Percentiles rank a stretch among this genome's conserved stretches.
phyloP scores from a whole-genome alignment of 768 basidiomycete species.

The Rhizopogon sp. region DNA sequence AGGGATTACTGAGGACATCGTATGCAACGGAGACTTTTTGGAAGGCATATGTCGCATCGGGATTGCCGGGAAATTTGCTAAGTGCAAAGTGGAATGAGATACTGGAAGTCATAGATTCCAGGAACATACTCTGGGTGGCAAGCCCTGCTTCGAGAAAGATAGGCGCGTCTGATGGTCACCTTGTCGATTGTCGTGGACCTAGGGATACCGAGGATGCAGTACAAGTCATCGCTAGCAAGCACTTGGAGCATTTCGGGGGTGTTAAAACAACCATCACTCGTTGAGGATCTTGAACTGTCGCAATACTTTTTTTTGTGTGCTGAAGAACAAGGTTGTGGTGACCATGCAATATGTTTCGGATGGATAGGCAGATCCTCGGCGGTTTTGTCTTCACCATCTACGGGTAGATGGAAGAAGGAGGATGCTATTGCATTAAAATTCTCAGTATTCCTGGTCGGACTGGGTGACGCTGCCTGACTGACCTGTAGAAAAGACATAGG shows the following conservation, averaged over 20 bases:
- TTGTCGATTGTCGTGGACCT: slow-evolving; percentile 50
- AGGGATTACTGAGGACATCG: slow-evolving; percentile 70
- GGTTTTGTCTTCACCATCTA: slow-evolving; percentile 50
- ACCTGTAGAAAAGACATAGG: slow-evolving; percentile 19
- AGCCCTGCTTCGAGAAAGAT: slow-evolving; percentile 65
- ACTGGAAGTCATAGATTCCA: not conserved
- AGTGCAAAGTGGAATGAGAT: slow-evolving; percentile 6
- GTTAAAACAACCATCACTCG: slow-evolving; percentile 5
- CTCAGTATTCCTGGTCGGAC: not conserved
- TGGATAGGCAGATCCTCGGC: slow-evolving; percentile 28
- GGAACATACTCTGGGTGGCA: slow-evolving; percentile 83
- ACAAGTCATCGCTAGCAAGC: slow-evolving; percentile 61
- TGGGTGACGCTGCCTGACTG: slow-evolving; percentile 16
- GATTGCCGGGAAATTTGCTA: slow-evolving; percentile 76
- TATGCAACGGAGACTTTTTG: slow-evolving; percentile 86
- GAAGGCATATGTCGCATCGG: slow-evolving; percentile 77
- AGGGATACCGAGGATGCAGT: slow-evolving; percentile 64
- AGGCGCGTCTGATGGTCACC: slow-evolving; percentile 64
- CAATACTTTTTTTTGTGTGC: slow-evolving; percentile 9
- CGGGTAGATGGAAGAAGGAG: slow-evolving; percentile 58
- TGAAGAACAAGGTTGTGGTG: slow-evolving; percentile 12
- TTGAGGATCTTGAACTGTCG: not conserved
- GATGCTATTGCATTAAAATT: slow-evolving; percentile 35
- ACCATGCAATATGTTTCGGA: slow-evolving; percentile 25
- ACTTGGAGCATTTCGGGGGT: slow-evolving; percentile 36